phyloP scores from a whole-genome alignment of 805 yeast genomes.

The Wickerhamiella azymoides region DNA sequence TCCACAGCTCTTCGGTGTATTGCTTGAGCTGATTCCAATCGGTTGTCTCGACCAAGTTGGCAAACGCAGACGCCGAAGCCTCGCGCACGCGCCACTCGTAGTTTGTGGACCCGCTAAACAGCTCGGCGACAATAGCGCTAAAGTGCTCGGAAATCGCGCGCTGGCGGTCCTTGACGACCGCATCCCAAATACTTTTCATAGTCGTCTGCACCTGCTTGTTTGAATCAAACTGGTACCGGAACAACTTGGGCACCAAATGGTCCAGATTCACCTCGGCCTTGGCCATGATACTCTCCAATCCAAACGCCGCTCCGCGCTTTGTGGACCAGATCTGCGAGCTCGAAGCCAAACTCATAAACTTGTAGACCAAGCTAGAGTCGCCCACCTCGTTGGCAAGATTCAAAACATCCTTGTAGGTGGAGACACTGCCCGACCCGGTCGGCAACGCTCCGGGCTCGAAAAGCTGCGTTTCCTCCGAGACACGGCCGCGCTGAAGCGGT shows the following conservation, averaged over 20 bases:
- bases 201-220: constrained; percentile 56
- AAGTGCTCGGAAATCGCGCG: constrained; percentile 42
- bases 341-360: constrained; percentile 84
- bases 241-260: constrained; percentile 66
- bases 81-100: constrained; percentile 91
- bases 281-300: constrained; percentile 72
- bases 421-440: constrained; percentile 73
- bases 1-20: constrained; percentile 50
- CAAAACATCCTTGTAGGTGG: constrained; percentile 82
- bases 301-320: constrained; percentile 87
- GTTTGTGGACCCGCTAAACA: constrained; percentile 54
- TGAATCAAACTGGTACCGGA: constrained; percentile 78
- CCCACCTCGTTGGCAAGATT: constrained; percentile 88
- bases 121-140: constrained; percentile 46
- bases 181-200: constrained; percentile 81
- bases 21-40: constrained; percentile 9
- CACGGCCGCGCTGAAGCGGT: constrained; percentile 45
- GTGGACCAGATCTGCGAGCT: constrained; percentile 85
- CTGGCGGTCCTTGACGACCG: constrained; percentile 46
- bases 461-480: constrained; percentile 65
- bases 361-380: constrained; percentile 84
- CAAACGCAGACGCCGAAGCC: constrained; percentile 62
- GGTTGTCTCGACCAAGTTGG: constrained; percentile 45
- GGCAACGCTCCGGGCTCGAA: constrained; percentile 72
- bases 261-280: constrained; percentile 58